phyloP scores from a whole-genome alignment of 352 stramenopile genomes.

The Phytophthora chlamydospora region DNA sequence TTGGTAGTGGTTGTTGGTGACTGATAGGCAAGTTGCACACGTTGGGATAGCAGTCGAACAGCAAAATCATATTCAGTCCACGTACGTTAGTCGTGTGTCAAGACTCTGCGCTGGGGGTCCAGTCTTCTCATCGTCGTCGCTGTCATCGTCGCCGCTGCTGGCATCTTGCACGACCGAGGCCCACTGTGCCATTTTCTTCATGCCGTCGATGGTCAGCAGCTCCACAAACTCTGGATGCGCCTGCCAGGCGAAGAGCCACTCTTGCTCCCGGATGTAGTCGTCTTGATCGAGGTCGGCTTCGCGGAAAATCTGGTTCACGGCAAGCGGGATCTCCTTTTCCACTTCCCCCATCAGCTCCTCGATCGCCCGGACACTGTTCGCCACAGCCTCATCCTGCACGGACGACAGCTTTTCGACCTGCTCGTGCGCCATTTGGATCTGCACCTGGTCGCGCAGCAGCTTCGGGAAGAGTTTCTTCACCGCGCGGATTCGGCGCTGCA shows the following conservation, averaged over 20 bases:
- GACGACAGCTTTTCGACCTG: constrained; percentile 43
- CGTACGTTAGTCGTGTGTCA: constrained; percentile 64
- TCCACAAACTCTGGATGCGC: constrained; percentile 83
- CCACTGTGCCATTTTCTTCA: constrained; percentile 87
- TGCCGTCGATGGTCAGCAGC: constrained; percentile 84
- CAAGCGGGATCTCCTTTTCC: constrained; percentile 81
- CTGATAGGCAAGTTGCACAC: neutral
- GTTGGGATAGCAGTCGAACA: constrained; percentile 3
- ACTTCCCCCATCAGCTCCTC: constrained; percentile 80
- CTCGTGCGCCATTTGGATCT: constrained; percentile 62
- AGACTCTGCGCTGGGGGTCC: constrained; percentile 29
- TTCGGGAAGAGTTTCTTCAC: constrained; percentile 83
- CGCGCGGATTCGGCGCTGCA: constrained; percentile 71
- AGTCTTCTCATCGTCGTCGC: constrained; percentile 40
- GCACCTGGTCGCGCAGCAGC: constrained; percentile 72
- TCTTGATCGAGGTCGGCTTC: constrained; percentile 80
- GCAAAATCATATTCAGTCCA: constrained; percentile 49
- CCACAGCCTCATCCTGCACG: constrained; percentile 56
- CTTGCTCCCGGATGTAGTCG: constrained; percentile 78
- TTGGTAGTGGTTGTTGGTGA: too few relatives aligned
- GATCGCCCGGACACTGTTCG: constrained; percentile 59
- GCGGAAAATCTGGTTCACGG: constrained; percentile 85
- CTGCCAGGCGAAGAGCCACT: constrained; percentile 86
- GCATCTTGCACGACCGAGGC: constrained; percentile 61
- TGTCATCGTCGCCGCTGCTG: constrained; percentile 26